Conservation (phyloP, 1,139 yeast species). For the Geotrichum candidum region DNA sequence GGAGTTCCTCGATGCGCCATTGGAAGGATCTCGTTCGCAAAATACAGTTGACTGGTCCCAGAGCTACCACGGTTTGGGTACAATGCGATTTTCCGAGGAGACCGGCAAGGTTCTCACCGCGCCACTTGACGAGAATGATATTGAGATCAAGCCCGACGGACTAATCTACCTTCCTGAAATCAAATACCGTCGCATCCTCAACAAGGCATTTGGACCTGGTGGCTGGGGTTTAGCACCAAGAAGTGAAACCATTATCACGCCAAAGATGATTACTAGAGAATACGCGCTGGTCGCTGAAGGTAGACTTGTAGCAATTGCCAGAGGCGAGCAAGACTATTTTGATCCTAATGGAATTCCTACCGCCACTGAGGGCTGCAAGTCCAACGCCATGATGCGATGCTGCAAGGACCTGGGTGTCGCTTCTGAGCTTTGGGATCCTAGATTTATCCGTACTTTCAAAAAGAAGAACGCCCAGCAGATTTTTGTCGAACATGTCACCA, state of each 20-base stretch:
- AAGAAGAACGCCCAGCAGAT: constrained; percentile 70
- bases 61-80: constrained; percentile 58
- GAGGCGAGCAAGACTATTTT: constrained; percentile 94
- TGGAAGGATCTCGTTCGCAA: neutral
- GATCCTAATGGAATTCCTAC: constrained; percentile 85
- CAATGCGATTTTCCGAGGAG: constrained; percentile 60
- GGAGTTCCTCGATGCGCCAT: neutral
- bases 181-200: constrained; percentile 81
- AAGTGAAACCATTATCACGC: constrained; percentile 71
- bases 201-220: constrained; percentile 94
- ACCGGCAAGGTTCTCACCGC: constrained; percentile 55
- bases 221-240: constrained; percentile 98
- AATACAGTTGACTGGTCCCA: constrained; percentile 27
- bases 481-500: constrained; percentile 77
- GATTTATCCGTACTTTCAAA: constrained; percentile 77
- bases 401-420: constrained; percentile 97
- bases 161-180: constrained; percentile 87
- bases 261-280: constrained; percentile 68
- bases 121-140: constrained; percentile 58
- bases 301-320: constrained; percentile 79
- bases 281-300: constrained; percentile 86
- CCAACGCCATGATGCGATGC: constrained; percentile 95
- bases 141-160: constrained; percentile 95
- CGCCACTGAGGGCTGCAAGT: constrained; percentile 95
- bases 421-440: constrained; percentile 95